Evolutionary conservation across 768 basidiomycete genomes (phyloP), one percentile per base, ranked within the genome.

Genomic region (Serendipita sp.): DNA sequence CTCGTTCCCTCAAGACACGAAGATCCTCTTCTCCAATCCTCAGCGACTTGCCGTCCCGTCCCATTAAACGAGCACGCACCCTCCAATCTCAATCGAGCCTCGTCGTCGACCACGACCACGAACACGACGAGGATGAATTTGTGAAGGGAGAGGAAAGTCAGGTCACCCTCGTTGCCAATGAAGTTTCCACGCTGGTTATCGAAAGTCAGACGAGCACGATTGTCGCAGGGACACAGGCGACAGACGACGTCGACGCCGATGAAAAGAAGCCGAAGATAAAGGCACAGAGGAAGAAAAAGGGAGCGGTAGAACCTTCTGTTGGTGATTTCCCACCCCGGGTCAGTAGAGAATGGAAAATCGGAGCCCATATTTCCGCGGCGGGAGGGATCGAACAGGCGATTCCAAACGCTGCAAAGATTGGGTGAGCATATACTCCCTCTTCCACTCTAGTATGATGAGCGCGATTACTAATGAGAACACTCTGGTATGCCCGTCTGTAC

Each of bases 351-450:
- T 87, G 84, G 84, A 85, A 86, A 69, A 75, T 92, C 13, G 90
- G 90, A 1, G 88, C 89, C 3, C 90, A 94, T 68, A 86, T 91
- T 24, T 90, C 88, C 14, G 79, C 86, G 7, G 81, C 83, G 0
- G 89, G 88, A 2, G 90, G 90, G 1, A 81, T 90, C 0, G 86
- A 88, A 69, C 86, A 88, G 62, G 72, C 86, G 0, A 71, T 90
- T 17, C 62, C 79, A 3, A 86, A 90, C 64, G 89, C 90, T 16
- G 81, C 84, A 16, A 73, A 75, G 20, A 82, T 89, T 43, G 82
- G 88, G 86, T 87, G 64, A 53, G 74, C n/a, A n/a, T n/a, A n/a
- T n/a, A n/a, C n/a, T 61, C 3, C 50, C 3, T 42, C 33, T 63
- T n/a, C n/a, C n/a, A n/a, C 38, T 9, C n/a, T n/a, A 16, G 14